A percentile compares a stretch with the other conserved stretches of the same genome.
Conservation (phyloP, 495 filamentous ascomycete species). For the Penicillium lividum region DNA sequence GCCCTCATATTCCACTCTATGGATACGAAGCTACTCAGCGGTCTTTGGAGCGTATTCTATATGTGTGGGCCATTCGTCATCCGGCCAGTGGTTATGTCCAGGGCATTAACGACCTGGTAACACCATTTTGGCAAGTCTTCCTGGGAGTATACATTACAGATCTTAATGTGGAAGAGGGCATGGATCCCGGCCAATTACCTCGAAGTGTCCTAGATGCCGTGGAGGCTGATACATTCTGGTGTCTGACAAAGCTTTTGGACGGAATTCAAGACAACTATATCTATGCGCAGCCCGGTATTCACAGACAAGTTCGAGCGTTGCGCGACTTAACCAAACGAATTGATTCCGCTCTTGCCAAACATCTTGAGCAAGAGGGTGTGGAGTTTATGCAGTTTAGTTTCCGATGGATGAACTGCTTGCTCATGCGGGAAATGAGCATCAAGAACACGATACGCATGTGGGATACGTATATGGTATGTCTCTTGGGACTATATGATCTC, state of each 20-base stretch:
- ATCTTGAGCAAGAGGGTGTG: constrained; percentile 84
- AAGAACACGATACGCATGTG: constrained; percentile 98
- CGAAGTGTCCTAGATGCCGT: constrained; percentile 91
- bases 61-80: constrained; percentile 96
- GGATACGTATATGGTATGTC: constrained; percentile 91
- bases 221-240: constrained; percentile 98
- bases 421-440: constrained; percentile 96
- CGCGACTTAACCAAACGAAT: constrained; percentile 88
- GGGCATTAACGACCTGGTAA: constrained; percentile 97
- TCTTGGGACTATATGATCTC: background rate
- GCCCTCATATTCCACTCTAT: constrained; percentile 92
- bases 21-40: constrained; percentile 94
- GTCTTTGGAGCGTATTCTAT: constrained; percentile 89
- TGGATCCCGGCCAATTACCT: constrained; percentile 95
- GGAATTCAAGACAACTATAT: constrained; percentile 99
- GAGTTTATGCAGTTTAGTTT: constrained; percentile 99
- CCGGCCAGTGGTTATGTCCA: constrained; percentile 97
- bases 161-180: constrained; percentile 85
- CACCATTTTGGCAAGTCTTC: constrained; percentile 97
- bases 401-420: constrained; percentile 98
- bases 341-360: constrained; percentile 78
- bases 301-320: constrained; percentile 85
- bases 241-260: constrained; percentile 91
- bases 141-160: constrained; percentile 91
- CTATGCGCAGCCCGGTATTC: constrained; percentile 93